Conservation (phyloP, 2,329 filamentous ascomycete genomes). For the Aspergillus chevalieri region DNA sequence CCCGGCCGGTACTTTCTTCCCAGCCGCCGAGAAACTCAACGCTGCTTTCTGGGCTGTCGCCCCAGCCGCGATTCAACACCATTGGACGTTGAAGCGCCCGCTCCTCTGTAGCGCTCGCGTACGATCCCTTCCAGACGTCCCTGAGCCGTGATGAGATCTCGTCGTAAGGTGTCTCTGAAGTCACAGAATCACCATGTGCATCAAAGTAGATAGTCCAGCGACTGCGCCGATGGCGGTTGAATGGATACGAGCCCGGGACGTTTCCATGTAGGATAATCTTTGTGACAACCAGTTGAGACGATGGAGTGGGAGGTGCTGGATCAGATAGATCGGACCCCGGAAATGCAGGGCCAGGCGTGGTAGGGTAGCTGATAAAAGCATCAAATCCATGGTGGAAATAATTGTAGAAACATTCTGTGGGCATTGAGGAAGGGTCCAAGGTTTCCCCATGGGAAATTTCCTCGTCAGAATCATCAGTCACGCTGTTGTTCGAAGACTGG, state of each 20-base stretch:
- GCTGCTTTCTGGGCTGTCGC: conserved; percentile 83
- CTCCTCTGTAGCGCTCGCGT: conserved; percentile 52
- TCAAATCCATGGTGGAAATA: conserved; percentile 97
- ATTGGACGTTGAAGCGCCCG: conserved; percentile 56
- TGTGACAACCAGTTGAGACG: conserved; percentile 70
- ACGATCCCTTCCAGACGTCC: conserved; percentile 62
- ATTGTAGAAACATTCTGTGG: conserved; percentile 75
- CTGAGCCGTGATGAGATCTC: conserved; percentile 64
- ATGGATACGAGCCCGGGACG: conserved; percentile 90
- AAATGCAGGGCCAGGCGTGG: conserved; percentile 57
- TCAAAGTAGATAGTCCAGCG: conserved; percentile 68
- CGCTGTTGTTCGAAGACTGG: conserved; percentile 66
- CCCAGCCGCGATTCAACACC: conserved; percentile 87
- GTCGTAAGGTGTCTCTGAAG: conserved; percentile 73
- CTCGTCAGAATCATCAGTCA: conserved; percentile 61
- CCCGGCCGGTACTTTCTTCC: conserved; percentile 62
- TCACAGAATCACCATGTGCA: conserved; percentile 44
- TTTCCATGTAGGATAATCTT: conserved; percentile 95
- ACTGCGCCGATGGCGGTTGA: conserved; percentile 86
- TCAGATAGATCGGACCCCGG: conserved; percentile 43
- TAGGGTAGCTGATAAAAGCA: conserved; percentile 76
- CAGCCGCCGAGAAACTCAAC: conserved; percentile 78
- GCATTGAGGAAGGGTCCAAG: conserved; percentile 51
- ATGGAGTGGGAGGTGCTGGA: conserved; percentile 21
- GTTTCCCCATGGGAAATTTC: conserved; percentile 52